Evolutionary conservation across 1,284 basidiomycete species (phyloP), one percentile per base, ranked within the genome.

Genomic region (Puccinia polysora): DNA sequence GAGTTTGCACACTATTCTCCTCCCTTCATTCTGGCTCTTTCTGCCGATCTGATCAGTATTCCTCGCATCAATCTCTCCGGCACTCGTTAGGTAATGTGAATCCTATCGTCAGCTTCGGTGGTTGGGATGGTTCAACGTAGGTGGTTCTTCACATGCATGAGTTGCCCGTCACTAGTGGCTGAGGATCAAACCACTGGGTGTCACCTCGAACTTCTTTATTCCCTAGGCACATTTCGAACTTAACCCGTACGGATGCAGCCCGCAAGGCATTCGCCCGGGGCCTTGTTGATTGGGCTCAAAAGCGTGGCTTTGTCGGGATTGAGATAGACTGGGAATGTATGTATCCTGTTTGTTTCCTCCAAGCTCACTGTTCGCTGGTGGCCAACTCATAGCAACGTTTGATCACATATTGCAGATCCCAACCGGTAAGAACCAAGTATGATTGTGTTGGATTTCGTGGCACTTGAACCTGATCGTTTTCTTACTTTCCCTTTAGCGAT

Each of bases 261-360:
- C 60, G 60, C 34, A 20, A 45, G 38, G 49, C 45, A 63, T 63
- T 40, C 43, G 60, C 60, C n/a, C 20, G n/a, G 14, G 38, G 23
- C 34, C 34, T 60, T 7, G 36, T 60, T 60, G 4, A n/a, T n/a
- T n/a, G n/a, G n/a, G n/a, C n/a, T n/a, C n/a, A n/a, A n/a, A n/a
- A n/a, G n/a, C n/a, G n/a, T n/a, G n/a, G n/a, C n/a, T n/a, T n/a
- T n/a, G n/a, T n/a, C n/a, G n/a, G n/a, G n/a, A n/a, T n/a, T n/a
- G 58, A 60, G 14, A 15, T 14, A 14, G 50, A 56, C 18, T 56
- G 53, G 53, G 53, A 56, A 56, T 56, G 53, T 56, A 56, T 15
- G 30, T 10, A 7, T 6, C 53, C 30, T 28, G 32, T 25, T 18
- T 12, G 23, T 18, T 18, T 56, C 30, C 53, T 32, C 14, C n/a